Percentiles rank a stretch among this genome's conserved stretches.
Evolutionary conservation across 768 basidiomycete species (phyloP).

Genomic region (Podaxis pistillaris): DNA sequence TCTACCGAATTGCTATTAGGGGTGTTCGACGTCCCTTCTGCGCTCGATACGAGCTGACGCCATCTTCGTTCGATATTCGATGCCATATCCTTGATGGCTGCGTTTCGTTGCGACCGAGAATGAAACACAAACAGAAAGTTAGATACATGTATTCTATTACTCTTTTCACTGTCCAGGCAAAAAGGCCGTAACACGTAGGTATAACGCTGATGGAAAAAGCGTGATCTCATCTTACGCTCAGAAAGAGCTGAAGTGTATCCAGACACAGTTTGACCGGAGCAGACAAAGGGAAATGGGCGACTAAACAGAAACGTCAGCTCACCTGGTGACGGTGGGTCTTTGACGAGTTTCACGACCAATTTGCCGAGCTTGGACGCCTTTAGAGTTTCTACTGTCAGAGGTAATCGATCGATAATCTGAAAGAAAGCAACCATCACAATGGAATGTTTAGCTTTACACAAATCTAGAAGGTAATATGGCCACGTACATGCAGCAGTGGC

Average conservation of each 20-base stretch:
- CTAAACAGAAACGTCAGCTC: slow-evolving; percentile 42
- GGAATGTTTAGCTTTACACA: slow-evolving; percentile 7
- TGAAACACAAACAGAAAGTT: slow-evolving; percentile 51
- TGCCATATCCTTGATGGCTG: slow-evolving; percentile 94
- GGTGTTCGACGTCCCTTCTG: slow-evolving; percentile 39
- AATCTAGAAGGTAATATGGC: slow-evolving; percentile 8
- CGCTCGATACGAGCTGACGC: slow-evolving; percentile 56
- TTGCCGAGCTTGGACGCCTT: slow-evolving; percentile 77
- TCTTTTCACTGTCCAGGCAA: slow-evolving; percentile 30
- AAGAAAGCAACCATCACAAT: slow-evolving; percentile 11
- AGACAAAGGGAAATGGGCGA: slow-evolving; percentile 10
- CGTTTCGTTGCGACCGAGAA: slow-evolving; percentile 33
- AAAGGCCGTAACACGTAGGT: slow-evolving; percentile 14
- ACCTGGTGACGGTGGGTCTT: slow-evolving; percentile 78
- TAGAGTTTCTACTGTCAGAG: slow-evolving; percentile 67
- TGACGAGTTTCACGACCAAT: slow-evolving; percentile 71
- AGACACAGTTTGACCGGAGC: slow-evolving; percentile 9
- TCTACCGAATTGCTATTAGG: slow-evolving; percentile 49
- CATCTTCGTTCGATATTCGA: slow-evolving; percentile 84
- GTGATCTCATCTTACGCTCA: slow-evolving; percentile 16
- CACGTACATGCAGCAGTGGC: slow-evolving; percentile 83
- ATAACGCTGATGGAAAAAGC: slow-evolving; percentile 20
- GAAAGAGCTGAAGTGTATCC: slow-evolving; percentile 12
- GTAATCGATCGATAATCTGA: slow-evolving; percentile 83
- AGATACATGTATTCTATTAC: slow-evolving; percentile 63